Conservation (phyloP, 139 green algal genomes). For the Chlorella sp. region DNA sequence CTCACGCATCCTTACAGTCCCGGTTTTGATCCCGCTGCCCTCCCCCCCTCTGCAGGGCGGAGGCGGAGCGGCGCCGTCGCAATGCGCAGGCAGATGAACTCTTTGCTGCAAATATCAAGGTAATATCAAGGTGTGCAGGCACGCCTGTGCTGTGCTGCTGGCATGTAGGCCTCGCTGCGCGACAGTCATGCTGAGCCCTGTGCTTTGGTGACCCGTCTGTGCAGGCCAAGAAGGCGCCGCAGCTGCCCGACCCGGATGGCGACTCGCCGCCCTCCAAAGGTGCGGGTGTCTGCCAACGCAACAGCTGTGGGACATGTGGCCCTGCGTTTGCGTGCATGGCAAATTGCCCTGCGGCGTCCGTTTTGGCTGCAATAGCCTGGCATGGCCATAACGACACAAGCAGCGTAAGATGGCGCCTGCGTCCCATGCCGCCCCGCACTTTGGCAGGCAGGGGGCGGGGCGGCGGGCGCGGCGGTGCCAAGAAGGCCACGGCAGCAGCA, state of each 20-base stretch:
- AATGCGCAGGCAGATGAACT: slow-evolving; percentile 27
- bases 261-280: slow-evolving; percentile 1
- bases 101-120: slow-evolving; percentile 34
- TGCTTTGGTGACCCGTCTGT: too few species aligned
- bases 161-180: too few species aligned
- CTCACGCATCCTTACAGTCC: too few species aligned
- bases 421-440: not conserved
- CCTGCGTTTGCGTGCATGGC: not conserved
- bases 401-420: not conserved
- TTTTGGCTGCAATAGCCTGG: too few species aligned
- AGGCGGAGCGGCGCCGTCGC: slow-evolving; percentile 12
- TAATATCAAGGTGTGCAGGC: slow-evolving; percentile 12
- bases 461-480: not conserved
- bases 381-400: too few species aligned
- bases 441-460: not conserved
- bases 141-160: too few species aligned
- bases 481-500: not conserved
- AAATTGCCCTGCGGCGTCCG: too few species aligned
- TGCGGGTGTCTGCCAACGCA: too few species aligned
- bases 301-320: too few species aligned
- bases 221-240: slow-evolving; percentile 1
- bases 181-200: too few species aligned
- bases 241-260: not conserved
- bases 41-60: slow-evolving; percentile 11
- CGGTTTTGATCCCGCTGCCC: not conserved